Evolutionary conservation across 129 eudicot species (phyloP).

Genomic region (Rutidosis leptorrhynchoides): DNA sequence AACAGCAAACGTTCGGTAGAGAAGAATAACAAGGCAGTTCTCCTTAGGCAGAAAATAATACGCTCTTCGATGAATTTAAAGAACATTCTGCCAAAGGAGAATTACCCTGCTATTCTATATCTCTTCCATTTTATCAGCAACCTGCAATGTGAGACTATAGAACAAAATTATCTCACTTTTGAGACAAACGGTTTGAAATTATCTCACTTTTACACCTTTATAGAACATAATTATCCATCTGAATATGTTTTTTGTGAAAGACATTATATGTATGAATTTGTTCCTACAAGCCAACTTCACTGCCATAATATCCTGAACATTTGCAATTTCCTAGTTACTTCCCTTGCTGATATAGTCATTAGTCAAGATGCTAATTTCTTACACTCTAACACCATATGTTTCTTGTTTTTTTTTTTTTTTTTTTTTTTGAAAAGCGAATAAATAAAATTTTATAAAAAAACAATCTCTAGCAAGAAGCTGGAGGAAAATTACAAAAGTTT

Average conservation of each 20-base stretch:
- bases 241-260: neutral
- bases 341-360: too few species aligned
- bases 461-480: too few species aligned
- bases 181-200: neutral
- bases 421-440: too few species aligned
- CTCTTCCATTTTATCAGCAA: neutral
- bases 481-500: too few species aligned
- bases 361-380: too few species aligned
- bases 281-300: neutral
- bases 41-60: slow-evolving; percentile 49
- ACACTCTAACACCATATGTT: too few species aligned
- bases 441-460: too few species aligned
- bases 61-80: slow-evolving; percentile 5
- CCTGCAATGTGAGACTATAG: neutral
- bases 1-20: slow-evolving; percentile 15
- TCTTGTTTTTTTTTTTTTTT: too few species aligned
- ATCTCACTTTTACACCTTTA: neutral
- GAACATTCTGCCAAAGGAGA: slow-evolving; percentile 57
- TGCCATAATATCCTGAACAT: too few species aligned
- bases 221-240: neutral
- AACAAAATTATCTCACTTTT: too few species aligned
- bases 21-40: slow-evolving; percentile 52
- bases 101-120: slow-evolving; percentile 16
- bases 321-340: too few species aligned
- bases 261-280: neutral